A percentile compares a stretch with the other conserved stretches of the same genome.
These are phyloP conservation scores for Fomitopsis schrenkii DNA, from an alignment of 1,284 basidiomycete species.

Conservation along the genomic window DNA sequence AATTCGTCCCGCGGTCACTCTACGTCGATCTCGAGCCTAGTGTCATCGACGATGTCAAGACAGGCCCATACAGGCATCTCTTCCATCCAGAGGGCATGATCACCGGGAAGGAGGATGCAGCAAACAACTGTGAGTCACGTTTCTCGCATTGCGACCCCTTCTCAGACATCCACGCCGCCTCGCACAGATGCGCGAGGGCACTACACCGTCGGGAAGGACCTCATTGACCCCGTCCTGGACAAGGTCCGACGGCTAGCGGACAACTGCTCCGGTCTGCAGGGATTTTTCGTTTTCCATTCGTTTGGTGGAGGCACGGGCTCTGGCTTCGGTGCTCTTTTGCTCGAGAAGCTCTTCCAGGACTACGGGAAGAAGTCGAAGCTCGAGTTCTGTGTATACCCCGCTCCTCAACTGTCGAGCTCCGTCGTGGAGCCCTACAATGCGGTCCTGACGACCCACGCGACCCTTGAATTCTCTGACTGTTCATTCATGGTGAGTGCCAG, in stretches of 20 bases:
- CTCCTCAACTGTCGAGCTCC: slow-evolving; percentile 95
- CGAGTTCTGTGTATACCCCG: slow-evolving; percentile 98
- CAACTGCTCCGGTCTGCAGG: slow-evolving; percentile 97
- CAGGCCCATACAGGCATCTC: slow-evolving; percentile 90
- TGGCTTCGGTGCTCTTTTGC: slow-evolving; percentile 95
- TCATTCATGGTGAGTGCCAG: slow-evolving; percentile 91
- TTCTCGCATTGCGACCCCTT: slow-evolving; percentile 41
- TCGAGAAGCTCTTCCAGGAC: slow-evolving; percentile 96
- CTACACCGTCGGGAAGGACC: slow-evolving; percentile 98
- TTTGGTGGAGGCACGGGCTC: slow-evolving; percentile 99
- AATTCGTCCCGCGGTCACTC: slow-evolving; percentile 97
- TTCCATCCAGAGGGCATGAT: slow-evolving; percentile 99
- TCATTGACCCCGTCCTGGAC: slow-evolving; percentile 91
- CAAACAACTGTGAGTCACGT: slow-evolving; percentile 98
- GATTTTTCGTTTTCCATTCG: slow-evolving; percentile 99
- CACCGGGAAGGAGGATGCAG: slow-evolving; percentile 98
- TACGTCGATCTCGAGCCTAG: slow-evolving; percentile 98
- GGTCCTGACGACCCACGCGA: slow-evolving; percentile 97
- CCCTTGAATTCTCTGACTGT: slow-evolving; percentile 98
- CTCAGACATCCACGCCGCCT: slow-evolving; percentile 84
- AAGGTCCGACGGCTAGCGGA: slow-evolving; percentile 95
- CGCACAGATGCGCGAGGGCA: slow-evolving; percentile 88
- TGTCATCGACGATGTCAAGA: slow-evolving; percentile 97
- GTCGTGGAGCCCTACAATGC: slow-evolving; percentile 99
- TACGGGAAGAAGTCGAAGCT: slow-evolving; percentile 99